phyloP scores from a whole-genome alignment of 768 basidiomycete genomes.

The Agaricus blazei region DNA sequence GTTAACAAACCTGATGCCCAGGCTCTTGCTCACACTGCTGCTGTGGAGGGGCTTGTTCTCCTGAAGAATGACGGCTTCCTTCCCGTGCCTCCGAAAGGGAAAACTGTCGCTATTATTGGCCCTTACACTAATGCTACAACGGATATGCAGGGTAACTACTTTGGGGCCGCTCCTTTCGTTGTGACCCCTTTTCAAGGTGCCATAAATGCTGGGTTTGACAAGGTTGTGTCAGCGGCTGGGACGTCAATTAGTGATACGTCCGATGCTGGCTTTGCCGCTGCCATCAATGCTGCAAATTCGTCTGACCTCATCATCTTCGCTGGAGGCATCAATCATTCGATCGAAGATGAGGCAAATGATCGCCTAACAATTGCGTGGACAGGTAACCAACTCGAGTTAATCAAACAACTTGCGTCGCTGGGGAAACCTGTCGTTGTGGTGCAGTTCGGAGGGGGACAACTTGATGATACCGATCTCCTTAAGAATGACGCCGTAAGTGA shows the following conservation, averaged over 20 bases:
- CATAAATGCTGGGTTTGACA: conserved; percentile 36
- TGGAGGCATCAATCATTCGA: conserved; percentile 47
- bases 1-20: conserved; percentile 45
- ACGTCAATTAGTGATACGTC: conserved; percentile 34
- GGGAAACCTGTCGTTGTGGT: conserved; percentile 49
- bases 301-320: conserved; percentile 49
- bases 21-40: conserved; percentile 45
- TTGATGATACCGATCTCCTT: conserved; percentile 45
- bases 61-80: conserved; percentile 61
- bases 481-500: conserved; percentile 31
- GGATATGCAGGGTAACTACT: conserved; percentile 58
- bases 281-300: conserved; percentile 40
- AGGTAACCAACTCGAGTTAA: conserved; percentile 46
- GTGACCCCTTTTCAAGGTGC: conserved; percentile 49
- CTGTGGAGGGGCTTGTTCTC: conserved; percentile 50
- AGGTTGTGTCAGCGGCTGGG: conserved; percentile 38
- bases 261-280: conserved; percentile 44
- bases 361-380: conserved; percentile 49
- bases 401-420: conserved; percentile 36
- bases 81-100: conserved; percentile 40
- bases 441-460: conserved; percentile 55
- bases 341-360: conserved; percentile 46
- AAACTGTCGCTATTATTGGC: conserved; percentile 53
- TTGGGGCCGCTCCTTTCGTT: conserved; percentile 50
- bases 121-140: conserved; percentile 53